Evolutionary conservation across 768 basidiomycete genomes (phyloP), one percentile per base, ranked within the genome.

Genomic region (Phallus indusiatus): DNA sequence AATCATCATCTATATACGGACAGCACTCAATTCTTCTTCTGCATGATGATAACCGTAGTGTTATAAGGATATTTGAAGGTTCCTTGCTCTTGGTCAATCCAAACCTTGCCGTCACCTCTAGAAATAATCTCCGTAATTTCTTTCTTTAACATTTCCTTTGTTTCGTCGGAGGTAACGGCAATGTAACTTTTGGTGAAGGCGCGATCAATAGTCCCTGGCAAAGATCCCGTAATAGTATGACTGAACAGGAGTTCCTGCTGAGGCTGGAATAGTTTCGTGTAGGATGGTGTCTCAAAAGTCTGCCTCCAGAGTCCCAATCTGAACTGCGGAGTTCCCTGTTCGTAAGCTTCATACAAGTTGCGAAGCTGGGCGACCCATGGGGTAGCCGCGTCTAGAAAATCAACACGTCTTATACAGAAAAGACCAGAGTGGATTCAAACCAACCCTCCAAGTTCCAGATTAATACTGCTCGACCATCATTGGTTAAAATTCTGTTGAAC

Each of bases 361-460:
- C 92, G 82, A 10, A 93, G 56, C 63, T 84, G 75, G 1, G 79
- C 84, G 48, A 91, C 86, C 90, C 90, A 94, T n/a, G 67, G 66
- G 20, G 50, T 18, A 0, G 85, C 84, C 1, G 70, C 70, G 21
- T 81, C 77, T 62, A 86, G 85, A 64, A 3, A 18, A 48, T 20
- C 7, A 6, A 7, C 51, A 52, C 60, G n/a, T 51, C 18, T 18
- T 48, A 16, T 47, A 34, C 4, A 37, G 28, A 11, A 47, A 20
- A 17, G 5, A 18, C 12, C 34, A 21, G 20, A 22, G 55, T 24
- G 33, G 54, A 17, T 24, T 47, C n/a, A n/a, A 28, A 72, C 85
- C 86, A 76, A 70, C 92, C 85, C 69, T 96, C 94, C 33, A 94
- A 73, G 72, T 96, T 97, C 94, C 94, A 97, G 51, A 94, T 82